Evolutionary conservation across 1,139 yeast genomes (phyloP).

Genomic region (Eremothecium sinecaudum): DNA sequence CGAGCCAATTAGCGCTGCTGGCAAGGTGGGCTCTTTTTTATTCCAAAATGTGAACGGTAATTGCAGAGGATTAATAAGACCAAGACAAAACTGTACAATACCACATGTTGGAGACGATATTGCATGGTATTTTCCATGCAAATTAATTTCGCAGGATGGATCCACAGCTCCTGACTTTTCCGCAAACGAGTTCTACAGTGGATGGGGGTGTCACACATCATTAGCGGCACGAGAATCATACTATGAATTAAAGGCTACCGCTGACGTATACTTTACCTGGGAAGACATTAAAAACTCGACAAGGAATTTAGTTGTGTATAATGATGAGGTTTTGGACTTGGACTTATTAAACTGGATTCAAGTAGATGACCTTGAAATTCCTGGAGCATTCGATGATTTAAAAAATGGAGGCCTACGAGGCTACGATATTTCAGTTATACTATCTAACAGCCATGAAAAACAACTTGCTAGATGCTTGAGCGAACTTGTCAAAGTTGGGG

Average conservation of each 20-base stretch:
- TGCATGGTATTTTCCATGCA: conserved; percentile 98
- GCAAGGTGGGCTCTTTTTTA: conserved; percentile 76
- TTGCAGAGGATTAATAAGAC: conserved; percentile 73
- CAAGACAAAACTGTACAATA: conserved; percentile 59
- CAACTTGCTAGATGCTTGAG: conserved; percentile 70
- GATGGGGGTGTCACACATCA: conserved; percentile 90
- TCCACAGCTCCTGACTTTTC: conserved; percentile 55
- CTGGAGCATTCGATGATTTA: conserved; percentile 57
- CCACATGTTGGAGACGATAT: conserved; percentile 54
- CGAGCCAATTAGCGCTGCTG: conserved; percentile 84
- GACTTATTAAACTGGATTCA: conserved; percentile 67
- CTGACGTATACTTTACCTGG: conserved; percentile 87
- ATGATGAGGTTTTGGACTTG: conserved; percentile 81
- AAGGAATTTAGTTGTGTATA: conserved; percentile 73
- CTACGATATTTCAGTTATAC: conserved; percentile 67
- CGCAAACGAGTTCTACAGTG: conserved; percentile 49
- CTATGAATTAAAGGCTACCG: conserved; percentile 51
- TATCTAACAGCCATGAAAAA: conserved; percentile 61
- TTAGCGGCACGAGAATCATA: conserved; percentile 56
- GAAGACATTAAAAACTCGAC: conserved; percentile 64
- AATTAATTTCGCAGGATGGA: conserved; percentile 59
- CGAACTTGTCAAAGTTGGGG: conserved; percentile 86
- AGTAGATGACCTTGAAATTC: conserved; percentile 59
- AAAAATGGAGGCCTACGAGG: conserved; percentile 56
- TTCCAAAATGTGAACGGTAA: conserved; percentile 95